Conservation (phyloP, 768 basidiomycete species). For the Amanita rimosa region DNA sequence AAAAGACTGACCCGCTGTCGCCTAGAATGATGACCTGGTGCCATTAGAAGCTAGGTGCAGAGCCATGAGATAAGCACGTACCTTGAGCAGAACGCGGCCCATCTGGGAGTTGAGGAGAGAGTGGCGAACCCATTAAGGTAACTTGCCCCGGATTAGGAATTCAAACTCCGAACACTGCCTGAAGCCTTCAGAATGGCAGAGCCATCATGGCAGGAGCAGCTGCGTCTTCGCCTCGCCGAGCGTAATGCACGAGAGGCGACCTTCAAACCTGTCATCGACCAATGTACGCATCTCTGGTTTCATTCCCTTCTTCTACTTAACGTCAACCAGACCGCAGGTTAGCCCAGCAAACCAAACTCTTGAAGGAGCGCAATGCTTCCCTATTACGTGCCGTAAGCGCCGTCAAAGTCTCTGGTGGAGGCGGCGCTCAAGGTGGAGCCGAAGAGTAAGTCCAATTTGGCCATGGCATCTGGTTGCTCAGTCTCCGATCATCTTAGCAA, state of each 20-base stretch:
- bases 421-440: constrained; percentile 48
- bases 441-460: constrained; percentile 43
- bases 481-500: constrained; percentile 35
- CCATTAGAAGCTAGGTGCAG: constrained; percentile 1
- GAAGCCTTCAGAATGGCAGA: constrained; percentile 60
- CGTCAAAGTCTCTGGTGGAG: constrained; percentile 43
- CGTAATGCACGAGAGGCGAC: constrained; percentile 76
- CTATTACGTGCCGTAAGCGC: constrained; percentile 76
- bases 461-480: neutral
- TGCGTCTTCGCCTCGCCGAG: constrained; percentile 69
- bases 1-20: constrained; percentile 75
- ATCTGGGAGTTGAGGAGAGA: constrained; percentile 24
- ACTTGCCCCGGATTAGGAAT: constrained; percentile 17
- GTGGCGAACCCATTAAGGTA: constrained; percentile 6
- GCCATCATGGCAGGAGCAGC: constrained; percentile 75
- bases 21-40: constrained; percentile 94
- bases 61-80: constrained; percentile 14
- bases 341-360: constrained; percentile 82
- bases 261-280: constrained; percentile 80
- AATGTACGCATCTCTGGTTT: constrained; percentile 49
- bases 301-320: constrained; percentile 9
- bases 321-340: constrained; percentile 65
- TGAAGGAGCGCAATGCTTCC: constrained; percentile 88
- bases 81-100: constrained; percentile 86
- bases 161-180: constrained; percentile 28